Base-by-base conservation (phyloP, 305 asterid species). In the Fraxinus nigra region DNA sequence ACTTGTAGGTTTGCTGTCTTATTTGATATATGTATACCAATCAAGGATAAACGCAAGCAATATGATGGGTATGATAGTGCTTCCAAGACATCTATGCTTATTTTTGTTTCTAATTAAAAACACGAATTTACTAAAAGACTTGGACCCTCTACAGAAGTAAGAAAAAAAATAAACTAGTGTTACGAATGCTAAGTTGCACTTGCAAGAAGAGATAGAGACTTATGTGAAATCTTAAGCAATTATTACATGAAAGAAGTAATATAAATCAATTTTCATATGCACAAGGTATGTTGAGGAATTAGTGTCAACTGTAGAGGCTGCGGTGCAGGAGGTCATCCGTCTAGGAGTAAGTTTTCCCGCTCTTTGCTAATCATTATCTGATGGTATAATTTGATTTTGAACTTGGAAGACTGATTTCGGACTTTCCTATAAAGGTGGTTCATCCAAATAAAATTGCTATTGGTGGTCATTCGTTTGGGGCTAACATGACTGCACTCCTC, bases 281-380 rank as follows among this genome's bases (percentile, higher is more conserved):
- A 79, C 80, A 87, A 95, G 99, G 87, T 94, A 91, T 38, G 93
- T 95, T 7, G 98, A 94, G 89, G 98, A 95, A 87, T 97, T 95
- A 72, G 95, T 95, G 86, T 90, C 89, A 72, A 95, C 98, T 83
- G 99, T 97, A 11, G 97, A 94, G 90, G 98, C 99, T 86, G 98
- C 98, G 11, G 95, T 91, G 56, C 88, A 94, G 86, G 98, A 95
- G 91, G 97, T 95, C 81, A 84, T 93, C 80, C 93, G 93, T 81
- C 93, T 97, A 32, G 95, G 99, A 79, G 99, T 96, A 91, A 84
- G 97, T 87, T 84, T 84, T 79, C 69, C 82, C 59, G 20, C 80
- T 81, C 46, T 35, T 35, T 38, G 54, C 74, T 46, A 20, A 14
- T 11, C 6, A 34, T 75, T 79, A 9, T 70, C 72, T 54, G 20